Evolutionary conservation across 345 rosid genomes (phyloP), one percentile per base, ranked within the genome.

Genomic region (Barbarea vulgaris): DNA sequence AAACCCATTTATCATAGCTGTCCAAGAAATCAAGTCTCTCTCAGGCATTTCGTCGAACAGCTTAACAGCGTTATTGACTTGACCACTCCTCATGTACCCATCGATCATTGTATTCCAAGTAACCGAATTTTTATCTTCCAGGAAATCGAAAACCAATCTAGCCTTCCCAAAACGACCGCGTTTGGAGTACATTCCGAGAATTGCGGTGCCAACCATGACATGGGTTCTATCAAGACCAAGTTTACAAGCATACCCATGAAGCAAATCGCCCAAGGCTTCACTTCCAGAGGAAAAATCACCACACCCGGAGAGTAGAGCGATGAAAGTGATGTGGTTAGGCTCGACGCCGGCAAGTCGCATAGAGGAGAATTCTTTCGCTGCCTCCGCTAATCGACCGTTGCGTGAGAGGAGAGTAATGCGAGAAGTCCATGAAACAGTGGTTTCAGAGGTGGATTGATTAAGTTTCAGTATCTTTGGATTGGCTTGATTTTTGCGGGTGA

Each of bases 31-130:
- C 21, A 82, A 84, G 67, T 83, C 79, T 77, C 83, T 76, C 1
- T 71, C 73, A 61, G 94, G 94, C 89, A 86, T 88, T 81, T 60
- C 69, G 72, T 84, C 90, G 61, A 91, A 91, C 83, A 88, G 0
- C 52, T 75, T 69, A 6, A 75, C 58, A 1, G 96, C 98, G 27
- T 47, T 66, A 7, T 72, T 72, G 36, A 83, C 50, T 25, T 79
- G 59, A 62, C 88, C 88, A 44, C 36, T 71, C 66, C 75, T 85
- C 83, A 87, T 77, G 74, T 83, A 86, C 41, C 94, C 93, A 68
- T 87, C 83, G 15, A 93, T 79, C 93, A 93, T 84, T 13, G 93
- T 80, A 70, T 87, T 89, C 97, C 97, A 89, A 68, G 97, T 81
- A 14, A 82, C 80, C 28, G 80, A 84, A 73, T 82, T 85, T 77